Base-by-base conservation (phyloP, 768 basidiomycete genomes). In the Lepiota brunneoincarnata region DNA sequence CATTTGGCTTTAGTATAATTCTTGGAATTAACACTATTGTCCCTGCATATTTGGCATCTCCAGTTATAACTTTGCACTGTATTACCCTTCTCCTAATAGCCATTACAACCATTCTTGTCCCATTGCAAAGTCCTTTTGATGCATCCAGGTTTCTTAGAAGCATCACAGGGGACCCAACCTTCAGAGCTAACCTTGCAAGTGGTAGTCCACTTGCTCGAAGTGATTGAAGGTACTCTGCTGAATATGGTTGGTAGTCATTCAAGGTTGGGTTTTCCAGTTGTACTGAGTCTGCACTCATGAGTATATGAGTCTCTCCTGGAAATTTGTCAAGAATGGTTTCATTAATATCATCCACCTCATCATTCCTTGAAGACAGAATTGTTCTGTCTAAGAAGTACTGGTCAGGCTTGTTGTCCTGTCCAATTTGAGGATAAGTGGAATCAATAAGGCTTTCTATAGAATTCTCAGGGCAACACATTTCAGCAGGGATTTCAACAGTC, bases 51-150 rank as follows among this genome's bases (percentile, higher is more conserved):
- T n/a, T n/a, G 11, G 34, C 11, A 20, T 69, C 63, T 0, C 76
- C 75, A 15, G 72, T 72, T 1, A 78, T 35, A 10, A 77, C 49
- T 1, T 54, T 26, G 18, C 58, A 66, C 59, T 75, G 63, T 0
- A 78, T 40, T 9, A 72, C 61, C 11, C 65, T 38, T 1, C 36
- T 20, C 2, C 18, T 35, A 39, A 63, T 60, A 11, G 39, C 42
- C 15, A 47, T 55, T 1, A 70, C 23, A 34, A 68, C 51, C 59
- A 65, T 58, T 2, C 62, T 59, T 0, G 66, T 67, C 0, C 68
- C 67, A 61, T 70, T 69, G 46, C 68, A 70, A 2, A 72, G 59
- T 6, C 65, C 68, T 15, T 57, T 43, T 1, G 51, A 26, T 7
- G 68, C 62, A 24, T 53, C 49, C 1, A 72, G 54, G 42, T 73